A percentile compares a stretch with the other conserved stretches of the same genome.
Evolutionary conservation across 1,284 basidiomycete genomes (phyloP).

Genomic region (Termitomyces sp.): DNA sequence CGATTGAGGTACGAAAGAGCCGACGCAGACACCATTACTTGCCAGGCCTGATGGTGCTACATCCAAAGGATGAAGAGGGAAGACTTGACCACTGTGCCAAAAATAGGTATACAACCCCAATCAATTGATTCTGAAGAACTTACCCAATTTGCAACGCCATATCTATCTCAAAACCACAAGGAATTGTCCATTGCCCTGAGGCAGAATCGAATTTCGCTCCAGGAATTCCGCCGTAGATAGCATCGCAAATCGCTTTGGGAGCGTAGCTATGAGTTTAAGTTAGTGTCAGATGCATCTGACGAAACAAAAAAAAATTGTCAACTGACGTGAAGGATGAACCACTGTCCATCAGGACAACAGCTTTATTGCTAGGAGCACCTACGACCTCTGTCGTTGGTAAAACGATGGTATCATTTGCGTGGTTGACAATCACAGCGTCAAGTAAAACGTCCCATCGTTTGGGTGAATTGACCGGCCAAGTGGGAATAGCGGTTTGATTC

Average conservation of each 20-base stretch:
- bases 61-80: conserved; percentile 73
- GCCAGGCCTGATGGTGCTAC: conserved; percentile 46
- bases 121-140: conserved; percentile 21
- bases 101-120: conserved; percentile 3
- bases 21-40: conserved; percentile 51
- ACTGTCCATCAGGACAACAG: conserved; percentile 69
- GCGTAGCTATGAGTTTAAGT: conserved; percentile 46
- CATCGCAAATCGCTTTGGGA: conserved; percentile 52
- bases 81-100: conserved; percentile 51
- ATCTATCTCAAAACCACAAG: conserved; percentile 66
- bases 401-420: conserved; percentile 44
- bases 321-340: conserved; percentile 75
- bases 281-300: background rate
- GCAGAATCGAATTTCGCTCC: conserved; percentile 52
- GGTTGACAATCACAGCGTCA: conserved; percentile 60
- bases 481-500: conserved; percentile 53
- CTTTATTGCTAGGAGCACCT: conserved; percentile 58
- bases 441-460: conserved; percentile 70
- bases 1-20: conserved; percentile 64
- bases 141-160: conserved; percentile 73
- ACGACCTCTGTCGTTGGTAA: conserved; percentile 50
- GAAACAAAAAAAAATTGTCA: background rate
- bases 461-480: conserved; percentile 61
- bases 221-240: conserved; percentile 59
- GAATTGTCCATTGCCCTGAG: conserved; percentile 61